Evolutionary conservation across 2,329 filamentous ascomycete species (phyloP).

Genomic region (Pseudocercospora crystallina): DNA sequence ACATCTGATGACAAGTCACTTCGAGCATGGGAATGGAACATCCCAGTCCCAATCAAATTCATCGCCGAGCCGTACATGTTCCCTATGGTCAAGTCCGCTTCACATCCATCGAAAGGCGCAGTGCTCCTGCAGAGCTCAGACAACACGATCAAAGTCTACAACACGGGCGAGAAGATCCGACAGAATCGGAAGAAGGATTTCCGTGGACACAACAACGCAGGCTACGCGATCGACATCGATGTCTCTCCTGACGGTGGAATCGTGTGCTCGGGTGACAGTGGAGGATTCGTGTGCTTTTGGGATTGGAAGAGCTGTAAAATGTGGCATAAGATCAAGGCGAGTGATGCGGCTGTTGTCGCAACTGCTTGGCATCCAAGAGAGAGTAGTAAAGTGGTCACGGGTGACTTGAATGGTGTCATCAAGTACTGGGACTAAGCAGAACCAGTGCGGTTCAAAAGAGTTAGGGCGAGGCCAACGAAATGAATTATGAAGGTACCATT

Average conservation of each 20-base stretch:
- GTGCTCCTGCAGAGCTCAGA: slow-evolving; percentile 91
- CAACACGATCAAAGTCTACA: slow-evolving; percentile 96
- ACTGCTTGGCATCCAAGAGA: slow-evolving; percentile 98
- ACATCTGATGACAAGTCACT: slow-evolving; percentile 97
- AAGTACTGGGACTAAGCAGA: slow-evolving; percentile 79
- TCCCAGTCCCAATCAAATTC: slow-evolving; percentile 97
- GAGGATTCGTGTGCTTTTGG: slow-evolving; percentile 92
- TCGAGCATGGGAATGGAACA: slow-evolving; percentile 97
- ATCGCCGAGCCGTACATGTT: slow-evolving; percentile 99
- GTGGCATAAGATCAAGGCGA: slow-evolving; percentile 92
- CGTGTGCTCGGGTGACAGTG: slow-evolving; percentile 80
- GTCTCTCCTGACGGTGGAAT: slow-evolving; percentile 92
- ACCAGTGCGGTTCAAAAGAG: too few relatives aligned
- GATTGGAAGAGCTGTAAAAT: slow-evolving; percentile 99
- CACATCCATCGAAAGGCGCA: slow-evolving; percentile 89
- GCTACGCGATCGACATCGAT: slow-evolving; percentile 85
- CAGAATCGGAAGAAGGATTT: slow-evolving; percentile 98
- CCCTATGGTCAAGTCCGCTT: slow-evolving; percentile 79
- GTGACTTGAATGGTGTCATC: slow-evolving; percentile 83
- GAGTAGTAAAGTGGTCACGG: slow-evolving; percentile 88
- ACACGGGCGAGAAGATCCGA: slow-evolving; percentile 89
- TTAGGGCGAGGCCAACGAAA: too few relatives aligned
- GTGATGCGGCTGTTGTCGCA: slow-evolving; percentile 78
- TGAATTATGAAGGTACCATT: too few relatives aligned
- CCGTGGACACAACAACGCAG: slow-evolving; percentile 92